These are phyloP conservation scores for Chaetomidium leptoderma DNA, from an alignment of 495 filamentous ascomycete genomes.

Conservation along the genomic window DNA sequence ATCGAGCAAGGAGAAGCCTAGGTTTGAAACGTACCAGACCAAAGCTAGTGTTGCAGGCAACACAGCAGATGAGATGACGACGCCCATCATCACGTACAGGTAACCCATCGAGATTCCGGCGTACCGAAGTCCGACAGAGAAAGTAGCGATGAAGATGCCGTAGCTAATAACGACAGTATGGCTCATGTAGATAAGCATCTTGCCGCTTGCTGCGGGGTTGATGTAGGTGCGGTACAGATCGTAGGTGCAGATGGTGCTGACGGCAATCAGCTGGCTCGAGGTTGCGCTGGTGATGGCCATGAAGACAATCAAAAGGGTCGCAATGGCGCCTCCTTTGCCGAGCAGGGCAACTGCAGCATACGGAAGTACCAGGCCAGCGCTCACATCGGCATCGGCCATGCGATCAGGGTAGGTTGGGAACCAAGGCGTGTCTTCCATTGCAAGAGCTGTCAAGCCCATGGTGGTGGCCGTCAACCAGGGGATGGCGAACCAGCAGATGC, in stretches of 20 bases:
- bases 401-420: conserved; percentile 71
- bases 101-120: conserved; percentile 55
- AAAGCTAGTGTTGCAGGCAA: conserved; percentile 78
- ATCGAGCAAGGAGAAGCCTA: neutral
- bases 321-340: conserved; percentile 81
- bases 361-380: conserved; percentile 81
- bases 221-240: conserved; percentile 77
- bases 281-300: conserved; percentile 93
- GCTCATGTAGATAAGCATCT: conserved; percentile 78
- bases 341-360: conserved; percentile 86
- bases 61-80: conserved; percentile 82
- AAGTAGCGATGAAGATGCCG: conserved; percentile 77
- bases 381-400: conserved; percentile 71
- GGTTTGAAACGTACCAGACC: conserved; percentile 47
- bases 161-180: conserved; percentile 73
- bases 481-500: conserved; percentile 91
- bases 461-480: conserved; percentile 91
- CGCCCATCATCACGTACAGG: conserved; percentile 85
- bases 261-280: conserved; percentile 86
- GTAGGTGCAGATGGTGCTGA: conserved; percentile 89
- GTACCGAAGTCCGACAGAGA: conserved; percentile 76
- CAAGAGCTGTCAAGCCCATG: conserved; percentile 86
- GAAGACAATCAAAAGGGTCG: conserved; percentile 82
- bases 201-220: conserved; percentile 62
- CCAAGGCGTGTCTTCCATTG: conserved; percentile 67